Conservation (phyloP, 2,329 filamentous ascomycete species). For the Didymella glomerata region DNA sequence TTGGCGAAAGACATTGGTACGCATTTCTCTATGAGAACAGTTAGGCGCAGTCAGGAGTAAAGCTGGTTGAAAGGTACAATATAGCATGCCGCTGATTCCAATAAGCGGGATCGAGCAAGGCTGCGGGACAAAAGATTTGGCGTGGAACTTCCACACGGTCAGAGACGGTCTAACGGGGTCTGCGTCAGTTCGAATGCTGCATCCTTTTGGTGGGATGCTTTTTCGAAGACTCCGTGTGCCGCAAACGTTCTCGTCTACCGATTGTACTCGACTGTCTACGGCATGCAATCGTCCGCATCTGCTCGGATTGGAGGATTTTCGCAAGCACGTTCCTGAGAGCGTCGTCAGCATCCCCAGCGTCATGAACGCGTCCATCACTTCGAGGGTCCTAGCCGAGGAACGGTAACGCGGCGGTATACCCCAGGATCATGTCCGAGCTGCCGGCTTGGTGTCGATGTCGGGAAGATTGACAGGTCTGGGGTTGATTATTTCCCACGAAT, state of each 20-base stretch:
- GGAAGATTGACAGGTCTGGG: slow-evolving; percentile 9
- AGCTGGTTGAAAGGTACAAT: too few species aligned
- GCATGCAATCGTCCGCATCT: background rate
- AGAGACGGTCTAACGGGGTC: too few species aligned
- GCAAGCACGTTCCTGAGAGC: background rate
- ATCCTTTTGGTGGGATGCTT: too few species aligned
- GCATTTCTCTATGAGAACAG: too few species aligned
- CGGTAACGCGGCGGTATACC: background rate
- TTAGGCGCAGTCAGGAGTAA: too few species aligned
- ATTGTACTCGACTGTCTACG: background rate
- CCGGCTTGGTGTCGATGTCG: slow-evolving; percentile 8
- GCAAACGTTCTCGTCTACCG: background rate
- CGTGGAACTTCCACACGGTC: too few species aligned
- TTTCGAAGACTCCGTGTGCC: too few species aligned
- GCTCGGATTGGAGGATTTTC: slow-evolving; percentile 1
- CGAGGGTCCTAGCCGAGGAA: background rate
- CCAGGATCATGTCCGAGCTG: slow-evolving; percentile 9
- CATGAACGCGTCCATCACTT: background rate
- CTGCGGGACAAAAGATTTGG: too few species aligned
- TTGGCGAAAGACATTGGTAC: background rate
- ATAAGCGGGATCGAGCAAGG: too few species aligned
- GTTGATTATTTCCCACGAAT: slow-evolving; percentile 12
- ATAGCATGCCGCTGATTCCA: too few species aligned
- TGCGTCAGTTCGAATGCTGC: too few species aligned
- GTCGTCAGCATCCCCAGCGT: background rate